Base-by-base conservation (phyloP, 2,329 filamentous ascomycete species). In the Penicillium sp. region DNA sequence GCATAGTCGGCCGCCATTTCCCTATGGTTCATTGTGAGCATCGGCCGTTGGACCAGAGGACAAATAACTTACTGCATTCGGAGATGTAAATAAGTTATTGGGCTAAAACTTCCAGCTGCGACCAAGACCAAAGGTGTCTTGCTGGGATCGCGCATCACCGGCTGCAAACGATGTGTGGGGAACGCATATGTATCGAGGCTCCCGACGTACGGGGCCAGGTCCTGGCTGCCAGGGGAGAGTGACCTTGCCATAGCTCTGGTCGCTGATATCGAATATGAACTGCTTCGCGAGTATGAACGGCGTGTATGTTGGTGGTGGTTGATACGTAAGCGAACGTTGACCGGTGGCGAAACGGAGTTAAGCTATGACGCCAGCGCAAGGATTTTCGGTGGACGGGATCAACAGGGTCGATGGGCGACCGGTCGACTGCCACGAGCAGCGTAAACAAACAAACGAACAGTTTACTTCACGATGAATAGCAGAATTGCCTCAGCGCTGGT, bases 1-100 rank as follows among this genome's bases (percentile, higher is more conserved):
- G 86, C 86, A 73, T 88, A 92, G 73, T 94, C 89, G 64, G 85
- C 83, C 1, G 89, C 89, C 85, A 95, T 91, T 67, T 91, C 88
- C 88, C 95, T 93, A 69, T 23, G n/a, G 20, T 26, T 4, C 3
- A 89, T 86, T 61, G 94, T 77, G 69, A 93, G 89, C 11, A 72
- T 56, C 47, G 26, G 12, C 26, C 16, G 21, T 7, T 3, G 7
- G 2, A n/a, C 16, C 14, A 21, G 9, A 3, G 30, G 11, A 63
- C 26, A 24, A 64, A 55, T 1, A 58, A 53, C 57, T 26, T 46
- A 56, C 52, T 59, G 53, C 59, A 61, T 57, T 24, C 59, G 57
- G n/a, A 61, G 58, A 47, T 71, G 58, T 26, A 91, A 80, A 66
- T 88, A 89, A 6, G 87, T 89, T 50, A 88, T 84, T 18, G 88